These are phyloP conservation scores for Gomphus bonarii DNA, from an alignment of 1,284 basidiomycete species.

Conservation along the genomic window DNA sequence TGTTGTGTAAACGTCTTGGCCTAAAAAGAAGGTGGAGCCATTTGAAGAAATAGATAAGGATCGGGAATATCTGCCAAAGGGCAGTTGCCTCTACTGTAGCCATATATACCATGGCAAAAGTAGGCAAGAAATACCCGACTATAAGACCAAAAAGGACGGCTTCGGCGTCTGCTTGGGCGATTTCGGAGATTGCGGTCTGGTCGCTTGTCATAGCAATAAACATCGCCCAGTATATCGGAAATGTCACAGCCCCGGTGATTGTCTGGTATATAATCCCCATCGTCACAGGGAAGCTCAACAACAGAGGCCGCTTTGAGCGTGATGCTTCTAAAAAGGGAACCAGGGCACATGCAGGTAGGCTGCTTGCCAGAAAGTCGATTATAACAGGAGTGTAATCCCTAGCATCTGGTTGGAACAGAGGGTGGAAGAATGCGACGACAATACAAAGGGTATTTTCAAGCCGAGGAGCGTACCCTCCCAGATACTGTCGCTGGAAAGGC, in stretches of 20 bases:
- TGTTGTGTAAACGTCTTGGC: constrained; percentile 15
- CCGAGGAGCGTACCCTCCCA: constrained; percentile 16
- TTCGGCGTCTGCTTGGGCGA: constrained; percentile 31
- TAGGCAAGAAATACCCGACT: constrained; percentile 28
- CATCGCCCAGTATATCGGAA: constrained; percentile 32
- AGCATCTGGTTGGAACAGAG: constrained; percentile 19
- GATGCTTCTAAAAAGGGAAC: constrained; percentile 22
- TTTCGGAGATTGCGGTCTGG: constrained; percentile 4
- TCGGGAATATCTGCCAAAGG: constrained; percentile 36
- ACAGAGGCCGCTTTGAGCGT: constrained; percentile 17
- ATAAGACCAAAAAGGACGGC: constrained; percentile 31
- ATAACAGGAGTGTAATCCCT: constrained; percentile 20
- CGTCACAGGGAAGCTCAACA: constrained; percentile 24
- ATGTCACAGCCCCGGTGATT: constrained; percentile 25
- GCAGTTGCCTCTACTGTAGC: constrained; percentile 27
- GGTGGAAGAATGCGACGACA: constrained; percentile 31
- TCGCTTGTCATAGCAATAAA: constrained; percentile 22
- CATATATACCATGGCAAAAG: constrained; percentile 25
- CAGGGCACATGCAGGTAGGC: constrained; percentile 15
- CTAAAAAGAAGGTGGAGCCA: constrained; percentile 20
- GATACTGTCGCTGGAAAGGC: constrained; percentile 25
- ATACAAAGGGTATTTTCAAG: constrained; percentile 28
- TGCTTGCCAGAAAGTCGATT: constrained; percentile 21
- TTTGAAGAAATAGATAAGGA: constrained; percentile 24
- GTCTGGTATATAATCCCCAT: constrained; percentile 26